phyloP scores from a whole-genome alignment of 2,329 filamentous ascomycete genomes.

The Calonectria multiphialidica region DNA sequence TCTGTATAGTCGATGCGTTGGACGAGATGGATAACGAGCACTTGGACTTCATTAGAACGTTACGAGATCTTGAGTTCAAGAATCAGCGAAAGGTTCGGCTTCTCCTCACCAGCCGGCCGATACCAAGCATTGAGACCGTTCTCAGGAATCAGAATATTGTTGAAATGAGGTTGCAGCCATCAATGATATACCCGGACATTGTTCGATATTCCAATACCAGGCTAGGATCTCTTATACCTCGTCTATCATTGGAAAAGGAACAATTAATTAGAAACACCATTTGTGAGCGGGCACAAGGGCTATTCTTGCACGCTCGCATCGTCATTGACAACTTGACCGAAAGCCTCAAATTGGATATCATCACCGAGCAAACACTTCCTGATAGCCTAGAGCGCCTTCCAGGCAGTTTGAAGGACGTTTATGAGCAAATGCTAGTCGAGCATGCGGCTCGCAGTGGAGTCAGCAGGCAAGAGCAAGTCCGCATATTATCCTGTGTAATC shows the following conservation, averaged over 20 bases:
- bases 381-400: not conserved
- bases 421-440: not conserved
- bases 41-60: not conserved
- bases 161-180: not conserved
- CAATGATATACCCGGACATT: not conserved
- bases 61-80: not conserved
- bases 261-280: not conserved
- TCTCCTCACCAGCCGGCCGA: not conserved
- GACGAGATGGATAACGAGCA: not conserved
- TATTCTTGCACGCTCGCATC: not conserved
- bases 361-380: not conserved
- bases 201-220: not conserved
- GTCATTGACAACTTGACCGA: not conserved
- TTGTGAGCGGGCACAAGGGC: not conserved
- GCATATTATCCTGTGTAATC: not conserved
- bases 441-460: not conserved
- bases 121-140: not conserved
- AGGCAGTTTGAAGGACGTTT: not conserved
- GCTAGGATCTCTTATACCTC: not conserved
- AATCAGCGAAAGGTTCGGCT: not conserved
- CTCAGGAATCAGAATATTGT: not conserved
- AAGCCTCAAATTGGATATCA: not conserved
- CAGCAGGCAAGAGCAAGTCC: not conserved
- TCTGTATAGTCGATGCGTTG: not conserved
- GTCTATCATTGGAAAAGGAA: not conserved